phyloP scores from a whole-genome alignment of 2,329 filamentous ascomycete species.

The Elsinoe fawcettii region DNA sequence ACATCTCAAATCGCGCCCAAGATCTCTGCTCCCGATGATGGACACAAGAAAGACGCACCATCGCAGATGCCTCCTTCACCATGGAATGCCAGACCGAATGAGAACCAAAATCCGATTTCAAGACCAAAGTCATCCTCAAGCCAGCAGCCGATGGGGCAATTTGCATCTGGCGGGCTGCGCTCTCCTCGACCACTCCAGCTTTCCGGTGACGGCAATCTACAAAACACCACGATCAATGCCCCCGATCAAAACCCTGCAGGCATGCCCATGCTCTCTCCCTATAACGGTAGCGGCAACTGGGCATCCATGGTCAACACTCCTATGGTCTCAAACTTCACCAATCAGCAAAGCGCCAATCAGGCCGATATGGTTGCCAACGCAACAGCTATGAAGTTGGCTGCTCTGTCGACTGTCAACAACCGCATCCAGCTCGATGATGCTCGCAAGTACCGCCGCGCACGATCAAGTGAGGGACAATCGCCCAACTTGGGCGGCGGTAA shows the following conservation, averaged over 20 bases:
- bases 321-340: slow-evolving; percentile 76
- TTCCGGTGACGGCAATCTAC: slow-evolving; percentile 61
- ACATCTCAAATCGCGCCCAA: slow-evolving; percentile 66
- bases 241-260: slow-evolving; percentile 59
- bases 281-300: slow-evolving; percentile 82
- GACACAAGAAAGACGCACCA: slow-evolving; percentile 50
- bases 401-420: slow-evolving; percentile 95
- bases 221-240: slow-evolving; percentile 73
- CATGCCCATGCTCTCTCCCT: slow-evolving; percentile 79
- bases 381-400: slow-evolving; percentile 96
- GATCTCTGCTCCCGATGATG: slow-evolving; percentile 63
- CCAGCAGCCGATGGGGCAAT: slow-evolving; percentile 73
- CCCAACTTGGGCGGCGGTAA: slow-evolving; percentile 45
- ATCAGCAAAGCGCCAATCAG: slow-evolving; percentile 54
- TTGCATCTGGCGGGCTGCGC: slow-evolving; percentile 73
- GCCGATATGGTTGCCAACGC: slow-evolving; percentile 98
- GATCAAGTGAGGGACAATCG: slow-evolving; percentile 74
- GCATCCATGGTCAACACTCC: slow-evolving; percentile 98
- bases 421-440: slow-evolving; percentile 94
- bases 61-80: slow-evolving; percentile 66
- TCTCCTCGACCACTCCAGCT: slow-evolving; percentile 68
- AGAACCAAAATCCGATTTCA: slow-evolving; percentile 48
- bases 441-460: slow-evolving; percentile 85
- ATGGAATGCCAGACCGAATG: slow-evolving; percentile 56
- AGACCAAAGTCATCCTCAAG: slow-evolving; percentile 73